Evolutionary conservation across 805 yeast genomes (phyloP).

Genomic region (Lipomyces chichibuensis): DNA sequence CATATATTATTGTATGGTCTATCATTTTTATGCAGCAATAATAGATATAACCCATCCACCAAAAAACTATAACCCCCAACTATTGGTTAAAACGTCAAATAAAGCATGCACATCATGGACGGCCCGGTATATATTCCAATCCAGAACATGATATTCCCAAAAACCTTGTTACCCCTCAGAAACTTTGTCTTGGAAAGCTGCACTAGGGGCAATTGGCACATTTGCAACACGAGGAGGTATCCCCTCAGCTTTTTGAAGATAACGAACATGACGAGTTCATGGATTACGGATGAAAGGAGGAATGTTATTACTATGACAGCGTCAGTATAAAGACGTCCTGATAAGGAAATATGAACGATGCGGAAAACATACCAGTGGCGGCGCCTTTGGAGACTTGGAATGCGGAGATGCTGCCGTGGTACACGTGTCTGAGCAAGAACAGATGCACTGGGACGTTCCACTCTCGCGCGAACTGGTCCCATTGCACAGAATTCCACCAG

Average conservation of each 20-base stretch:
- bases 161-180: conserved; percentile 56
- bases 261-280: conserved; percentile 90
- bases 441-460: conserved; percentile 96
- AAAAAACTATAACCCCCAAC: background rate
- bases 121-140: conserved; percentile 89
- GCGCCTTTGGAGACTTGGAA: conserved; percentile 62
- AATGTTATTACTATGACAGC: conserved; percentile 53
- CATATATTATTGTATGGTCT: background rate
- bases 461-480: conserved; percentile 90
- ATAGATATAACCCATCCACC: background rate
- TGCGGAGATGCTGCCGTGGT: conserved; percentile 84
- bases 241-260: conserved; percentile 80
- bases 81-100: conserved; percentile 58
- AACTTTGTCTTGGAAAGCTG: conserved; percentile 61
- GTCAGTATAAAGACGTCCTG: background rate
- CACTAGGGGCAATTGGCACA: conserved; percentile 84
- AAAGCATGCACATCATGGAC: conserved; percentile 79
- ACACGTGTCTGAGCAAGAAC: conserved; percentile 88
- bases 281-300: conserved; percentile 76
- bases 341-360: conserved; percentile 34
- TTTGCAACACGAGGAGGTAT: conserved; percentile 76
- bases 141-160: conserved; percentile 90
- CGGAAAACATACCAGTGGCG: conserved; percentile 63
- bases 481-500: conserved; percentile 96
- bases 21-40: background rate